phyloP scores from a whole-genome alignment of 257 asterid genomes.

The Capsicum rhomboideum region DNA sequence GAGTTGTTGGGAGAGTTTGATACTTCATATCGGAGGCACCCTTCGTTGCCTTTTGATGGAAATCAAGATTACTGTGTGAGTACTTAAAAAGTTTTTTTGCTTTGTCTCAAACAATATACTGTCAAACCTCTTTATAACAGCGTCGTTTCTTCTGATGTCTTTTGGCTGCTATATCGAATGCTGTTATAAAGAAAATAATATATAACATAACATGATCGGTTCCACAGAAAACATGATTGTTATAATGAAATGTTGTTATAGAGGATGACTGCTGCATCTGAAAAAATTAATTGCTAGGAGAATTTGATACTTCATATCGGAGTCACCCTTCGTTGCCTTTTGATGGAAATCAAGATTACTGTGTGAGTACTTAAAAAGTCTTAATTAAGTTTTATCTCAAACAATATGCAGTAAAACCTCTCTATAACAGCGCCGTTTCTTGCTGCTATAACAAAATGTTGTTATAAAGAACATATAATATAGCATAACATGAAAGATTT shows the following conservation, averaged over 20 bases:
- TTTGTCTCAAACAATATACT: neutral
- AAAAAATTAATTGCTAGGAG: constrained; percentile 53
- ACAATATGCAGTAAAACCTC: neutral
- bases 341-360: constrained; percentile 26
- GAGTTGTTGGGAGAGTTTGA: constrained; percentile 43
- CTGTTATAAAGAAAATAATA: neutral
- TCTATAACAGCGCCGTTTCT: neutral
- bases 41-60: constrained; percentile 19
- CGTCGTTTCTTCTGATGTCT: neutral
- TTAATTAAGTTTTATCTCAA: neutral
- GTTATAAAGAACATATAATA: neutral
- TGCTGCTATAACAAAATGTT: neutral
- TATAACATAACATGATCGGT: neutral
- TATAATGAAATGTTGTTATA: too few species aligned
- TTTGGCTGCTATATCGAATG: neutral
- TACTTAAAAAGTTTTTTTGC: neutral
- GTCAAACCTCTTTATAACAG: neutral
- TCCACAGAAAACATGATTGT: neutral
- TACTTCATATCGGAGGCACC: neutral
- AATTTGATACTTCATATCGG: neutral
- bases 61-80: constrained; percentile 45
- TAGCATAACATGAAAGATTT: neutral
- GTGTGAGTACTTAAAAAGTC: constrained; percentile 29
- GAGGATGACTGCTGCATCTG: constrained; percentile 40
- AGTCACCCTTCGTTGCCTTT: constrained; percentile 15